Percentiles rank a stretch among this genome's conserved stretches.
phyloP scores from a whole-genome alignment of 768 basidiomycete genomes.

The Boletus insuetus region DNA sequence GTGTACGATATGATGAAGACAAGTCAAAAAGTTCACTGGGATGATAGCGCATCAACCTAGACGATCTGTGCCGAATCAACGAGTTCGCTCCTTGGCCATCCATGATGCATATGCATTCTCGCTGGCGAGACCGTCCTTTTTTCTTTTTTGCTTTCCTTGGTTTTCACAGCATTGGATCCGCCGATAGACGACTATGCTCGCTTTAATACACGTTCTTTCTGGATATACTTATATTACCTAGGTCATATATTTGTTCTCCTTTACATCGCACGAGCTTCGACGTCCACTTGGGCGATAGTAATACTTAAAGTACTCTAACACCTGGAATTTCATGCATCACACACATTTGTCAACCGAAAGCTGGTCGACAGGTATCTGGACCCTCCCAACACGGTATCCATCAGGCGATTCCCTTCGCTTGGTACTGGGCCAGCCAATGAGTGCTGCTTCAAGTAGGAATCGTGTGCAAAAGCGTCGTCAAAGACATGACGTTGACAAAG shows the following conservation, averaged over 20 bases:
- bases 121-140: constrained; percentile 1
- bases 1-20: constrained; percentile 23
- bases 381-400: no score
- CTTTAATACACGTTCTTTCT: constrained; percentile 26
- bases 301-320: neutral
- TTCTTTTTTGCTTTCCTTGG: neutral
- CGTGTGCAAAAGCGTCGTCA: no score
- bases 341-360: no score
- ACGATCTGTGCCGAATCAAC: neutral
- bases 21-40: neutral
- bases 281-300: neutral
- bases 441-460: no score
- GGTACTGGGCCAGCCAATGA: no score
- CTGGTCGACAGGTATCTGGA: no score
- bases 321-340: neutral
- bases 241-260: neutral
- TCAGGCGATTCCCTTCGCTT: no score
- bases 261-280: neutral
- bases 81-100: neutral
- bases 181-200: constrained; percentile 11
- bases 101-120: constrained; percentile 1
- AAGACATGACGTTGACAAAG: no score
- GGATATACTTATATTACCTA: constrained; percentile 7
- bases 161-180: neutral
- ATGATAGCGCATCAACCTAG: neutral